A percentile compares a stretch with the other conserved stretches of the same genome.
phyloP scores from a whole-genome alignment of 192 early-diverging fungal species.

The Dissophora ornata region DNA sequence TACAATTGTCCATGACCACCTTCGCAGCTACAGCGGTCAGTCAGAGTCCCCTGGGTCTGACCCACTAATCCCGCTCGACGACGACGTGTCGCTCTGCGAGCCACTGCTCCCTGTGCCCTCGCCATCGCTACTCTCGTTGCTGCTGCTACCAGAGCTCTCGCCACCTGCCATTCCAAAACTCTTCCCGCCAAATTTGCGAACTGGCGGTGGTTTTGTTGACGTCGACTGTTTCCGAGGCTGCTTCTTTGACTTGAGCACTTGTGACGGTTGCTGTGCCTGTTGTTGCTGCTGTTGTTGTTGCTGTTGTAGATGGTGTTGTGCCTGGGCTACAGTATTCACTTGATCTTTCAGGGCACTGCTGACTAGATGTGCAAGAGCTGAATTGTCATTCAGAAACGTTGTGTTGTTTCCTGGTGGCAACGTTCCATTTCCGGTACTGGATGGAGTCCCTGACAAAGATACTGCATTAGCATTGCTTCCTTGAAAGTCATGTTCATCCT shows the following conservation, averaged over 20 bases:
- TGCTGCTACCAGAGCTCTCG: constrained; percentile 34
- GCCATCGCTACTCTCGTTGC: constrained; percentile 37
- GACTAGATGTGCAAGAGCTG: constrained; percentile 33
- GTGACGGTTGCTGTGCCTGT: constrained; percentile 13
- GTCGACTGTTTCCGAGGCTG: constrained; percentile 34
- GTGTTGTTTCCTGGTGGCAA: constrained; percentile 1
- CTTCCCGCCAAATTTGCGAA: constrained; percentile 52
- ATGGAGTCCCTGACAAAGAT: background rate
- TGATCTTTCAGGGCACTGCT: constrained; percentile 39
- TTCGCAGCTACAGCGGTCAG: constrained; percentile 1
- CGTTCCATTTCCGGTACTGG: constrained; percentile 7
- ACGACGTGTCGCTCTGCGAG: constrained; percentile 31
- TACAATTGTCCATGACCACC: background rate
- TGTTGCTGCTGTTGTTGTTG: constrained; percentile 11
- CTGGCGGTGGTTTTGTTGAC: constrained; percentile 32
- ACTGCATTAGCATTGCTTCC: background rate
- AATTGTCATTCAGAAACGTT: constrained; percentile 30
- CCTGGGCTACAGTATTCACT: constrained; percentile 3
- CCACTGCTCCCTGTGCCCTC: constrained; percentile 28
- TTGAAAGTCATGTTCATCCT: constrained; percentile 23
- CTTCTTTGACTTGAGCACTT: constrained; percentile 27
- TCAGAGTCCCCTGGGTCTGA: constrained; percentile 24
- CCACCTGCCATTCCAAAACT: constrained; percentile 39
- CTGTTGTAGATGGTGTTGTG: constrained; percentile 8
- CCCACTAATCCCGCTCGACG: constrained; percentile 24